These are phyloP conservation scores for Aspergillus carbonarius DNA, from an alignment of 2,329 filamentous ascomycete species.

Conservation along the genomic window DNA sequence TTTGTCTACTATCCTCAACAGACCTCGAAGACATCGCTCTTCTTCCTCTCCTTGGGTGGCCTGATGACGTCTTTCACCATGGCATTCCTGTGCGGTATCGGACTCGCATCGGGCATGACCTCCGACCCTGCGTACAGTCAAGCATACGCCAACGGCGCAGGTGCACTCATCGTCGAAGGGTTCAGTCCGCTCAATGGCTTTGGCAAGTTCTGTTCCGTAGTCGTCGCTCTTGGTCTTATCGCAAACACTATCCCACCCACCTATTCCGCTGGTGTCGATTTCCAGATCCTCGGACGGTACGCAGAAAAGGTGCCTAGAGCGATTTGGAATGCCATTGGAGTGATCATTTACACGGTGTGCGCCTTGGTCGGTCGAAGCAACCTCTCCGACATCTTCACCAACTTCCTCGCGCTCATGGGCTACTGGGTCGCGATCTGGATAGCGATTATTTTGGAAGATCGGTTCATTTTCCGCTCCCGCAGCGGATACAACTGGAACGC, in stretches of 20 bases:
- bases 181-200: constrained; percentile 61
- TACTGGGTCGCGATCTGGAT: constrained; percentile 69
- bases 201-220: constrained; percentile 65
- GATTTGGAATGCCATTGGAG: constrained; percentile 63
- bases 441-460: constrained; percentile 59
- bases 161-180: constrained; percentile 63
- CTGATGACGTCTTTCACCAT: constrained; percentile 60
- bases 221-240: constrained; percentile 64
- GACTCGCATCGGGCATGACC: constrained; percentile 59
- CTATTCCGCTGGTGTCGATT: constrained; percentile 66
- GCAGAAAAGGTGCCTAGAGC: constrained; percentile 60
- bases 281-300: constrained; percentile 63
- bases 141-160: constrained; percentile 60
- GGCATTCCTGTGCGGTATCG: constrained; percentile 61
- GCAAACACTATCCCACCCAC: constrained; percentile 66
- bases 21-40: constrained; percentile 54
- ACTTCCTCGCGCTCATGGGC: constrained; percentile 69
- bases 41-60: constrained; percentile 57
- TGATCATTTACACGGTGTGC: constrained; percentile 64
- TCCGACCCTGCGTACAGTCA: constrained; percentile 54
- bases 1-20: constrained; percentile 64
- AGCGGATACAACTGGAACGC: constrained; percentile 58
- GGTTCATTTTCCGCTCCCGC: constrained; percentile 59
- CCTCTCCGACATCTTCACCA: constrained; percentile 65
- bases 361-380: constrained; percentile 62